phyloP scores from a whole-genome alignment of 805 yeast species.

The Ogataea angusta region DNA sequence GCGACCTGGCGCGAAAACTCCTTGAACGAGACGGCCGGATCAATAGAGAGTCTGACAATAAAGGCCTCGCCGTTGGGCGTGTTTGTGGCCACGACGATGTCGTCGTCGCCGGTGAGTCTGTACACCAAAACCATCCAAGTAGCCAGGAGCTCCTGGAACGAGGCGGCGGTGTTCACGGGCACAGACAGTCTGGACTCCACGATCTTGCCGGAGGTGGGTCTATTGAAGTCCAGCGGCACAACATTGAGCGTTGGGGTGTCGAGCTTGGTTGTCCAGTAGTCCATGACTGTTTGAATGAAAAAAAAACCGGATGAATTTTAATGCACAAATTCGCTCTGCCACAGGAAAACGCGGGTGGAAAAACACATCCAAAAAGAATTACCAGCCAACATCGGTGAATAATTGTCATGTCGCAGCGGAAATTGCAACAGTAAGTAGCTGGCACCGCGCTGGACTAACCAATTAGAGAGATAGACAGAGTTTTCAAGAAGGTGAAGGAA shows the following conservation, averaged over 20 bases:
- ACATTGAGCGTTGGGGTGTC: conserved; percentile 83
- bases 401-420: conserved; percentile 45
- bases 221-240: conserved; percentile 82
- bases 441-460: conserved; percentile 5
- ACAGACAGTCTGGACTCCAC: conserved; percentile 56
- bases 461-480: conserved; percentile 78
- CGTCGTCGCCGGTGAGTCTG: conserved; percentile 92
- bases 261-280: conserved; percentile 63
- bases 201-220: conserved; percentile 65
- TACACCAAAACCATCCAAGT: conserved; percentile 67
- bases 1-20: conserved; percentile 48
- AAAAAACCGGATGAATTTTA: conserved; percentile 1
- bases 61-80: conserved; percentile 44
- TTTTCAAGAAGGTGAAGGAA: conserved; percentile 86
- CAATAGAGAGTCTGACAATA: conserved; percentile 60
- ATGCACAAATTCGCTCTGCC: conserved; percentile 1
- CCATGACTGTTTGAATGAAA: conserved; percentile 21
- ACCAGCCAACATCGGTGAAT: background rate
- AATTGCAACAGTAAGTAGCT: conserved; percentile 45
- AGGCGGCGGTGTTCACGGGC: conserved; percentile 23
- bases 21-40: conserved; percentile 50
- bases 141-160: conserved; percentile 56
- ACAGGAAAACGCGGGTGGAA: conserved; percentile 1
- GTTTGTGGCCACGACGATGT: conserved; percentile 80
- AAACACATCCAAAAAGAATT: conserved; percentile 6